Percentiles rank a stretch among this genome's conserved stretches.
phyloP scores from a whole-genome alignment of 352 stramenopile genomes.

The Phytopythium helicoides region DNA sequence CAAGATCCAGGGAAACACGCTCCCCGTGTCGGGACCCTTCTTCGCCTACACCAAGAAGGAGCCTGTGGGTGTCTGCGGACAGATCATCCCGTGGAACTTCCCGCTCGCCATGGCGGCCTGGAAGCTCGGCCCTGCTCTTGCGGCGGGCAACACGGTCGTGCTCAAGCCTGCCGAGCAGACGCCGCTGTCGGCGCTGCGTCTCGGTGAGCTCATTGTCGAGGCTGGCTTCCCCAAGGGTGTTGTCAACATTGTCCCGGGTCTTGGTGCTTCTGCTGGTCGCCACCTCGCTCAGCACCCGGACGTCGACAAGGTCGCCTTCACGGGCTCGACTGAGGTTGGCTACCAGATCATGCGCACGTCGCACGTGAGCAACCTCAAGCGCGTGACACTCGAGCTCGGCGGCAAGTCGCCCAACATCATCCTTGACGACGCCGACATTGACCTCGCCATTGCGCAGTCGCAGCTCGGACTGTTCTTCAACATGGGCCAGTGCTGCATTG shows the following conservation, averaged over 20 bases:
- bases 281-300: slow-evolving; percentile 33
- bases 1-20: slow-evolving; percentile 69
- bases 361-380: slow-evolving; percentile 65
- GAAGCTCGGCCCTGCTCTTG: slow-evolving; percentile 90
- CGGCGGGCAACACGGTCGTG: slow-evolving; percentile 90
- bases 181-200: slow-evolving; percentile 88
- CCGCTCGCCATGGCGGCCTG: slow-evolving; percentile 94
- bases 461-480: slow-evolving; percentile 78
- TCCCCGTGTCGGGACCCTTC: slow-evolving; percentile 42
- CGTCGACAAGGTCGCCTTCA: slow-evolving; percentile 82
- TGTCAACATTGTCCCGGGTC: slow-evolving; percentile 75
- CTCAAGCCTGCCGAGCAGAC: slow-evolving; percentile 95
- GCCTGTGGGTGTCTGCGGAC: slow-evolving; percentile 87
- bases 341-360: slow-evolving; percentile 48
- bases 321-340: slow-evolving; percentile 53
- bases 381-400: slow-evolving; percentile 68
- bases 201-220: slow-evolving; percentile 79
- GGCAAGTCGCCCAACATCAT: slow-evolving; percentile 79
- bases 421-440: slow-evolving; percentile 60
- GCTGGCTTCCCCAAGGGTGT: slow-evolving; percentile 78
- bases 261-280: slow-evolving; percentile 30
- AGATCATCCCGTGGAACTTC: slow-evolving; percentile 98
- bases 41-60: slow-evolving; percentile 61
- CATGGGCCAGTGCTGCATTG: slow-evolving; percentile 87
- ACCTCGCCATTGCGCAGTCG: slow-evolving; percentile 42